Base-by-base conservation (phyloP, 2,329 filamentous ascomycete species). In the Claviceps quebecensis region DNA sequence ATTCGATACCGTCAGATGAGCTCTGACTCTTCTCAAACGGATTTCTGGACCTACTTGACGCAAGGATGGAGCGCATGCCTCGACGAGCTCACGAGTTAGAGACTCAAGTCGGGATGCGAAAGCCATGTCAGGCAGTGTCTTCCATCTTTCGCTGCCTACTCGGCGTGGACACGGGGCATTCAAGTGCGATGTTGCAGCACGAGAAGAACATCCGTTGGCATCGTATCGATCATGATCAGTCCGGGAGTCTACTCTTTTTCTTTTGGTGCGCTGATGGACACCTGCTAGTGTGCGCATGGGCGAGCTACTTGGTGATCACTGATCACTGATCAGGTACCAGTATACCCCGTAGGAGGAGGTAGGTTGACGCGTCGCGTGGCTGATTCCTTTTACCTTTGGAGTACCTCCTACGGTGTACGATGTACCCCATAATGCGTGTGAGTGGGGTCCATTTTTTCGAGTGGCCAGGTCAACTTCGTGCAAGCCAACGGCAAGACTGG, bases 81-180 rank as follows among this genome's bases (percentile, higher is more conserved):
- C 73, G 54, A 94, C 75, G 36, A 95, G 77, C 62, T 88, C 80
- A 55, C 86, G 84, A 1, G 79, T 80, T 59, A 90, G 72, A 52
- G 74, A 71, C 47, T 74, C 76, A 52, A 90, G 67, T 62, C 73
- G 76, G 56, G 82, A 79, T 59, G 81, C 74, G 65, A 86, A 82
- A 38, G 86, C 79, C 86, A 95, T 94, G 39, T 23, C 34, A 14
- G 37, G 38, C 43, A 17, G n/a, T 26, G 23, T n/a, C 19, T 47
- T 47, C 46, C 52, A 53, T 54, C 36, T 41, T 49, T 39, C 13
- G 49, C 49, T n/a, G n/a, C 17, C 36, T 38, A 46, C 22, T 44
- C 22, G 11, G 17, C 17, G 17, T 49, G 38, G 19, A 29, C 8
- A 34, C n/a, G n/a, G 14, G 11, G n/a, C 14, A 8, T 13, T 29